Conservation (phyloP, 257 asterid species). For the Paulownia fortunei region DNA sequence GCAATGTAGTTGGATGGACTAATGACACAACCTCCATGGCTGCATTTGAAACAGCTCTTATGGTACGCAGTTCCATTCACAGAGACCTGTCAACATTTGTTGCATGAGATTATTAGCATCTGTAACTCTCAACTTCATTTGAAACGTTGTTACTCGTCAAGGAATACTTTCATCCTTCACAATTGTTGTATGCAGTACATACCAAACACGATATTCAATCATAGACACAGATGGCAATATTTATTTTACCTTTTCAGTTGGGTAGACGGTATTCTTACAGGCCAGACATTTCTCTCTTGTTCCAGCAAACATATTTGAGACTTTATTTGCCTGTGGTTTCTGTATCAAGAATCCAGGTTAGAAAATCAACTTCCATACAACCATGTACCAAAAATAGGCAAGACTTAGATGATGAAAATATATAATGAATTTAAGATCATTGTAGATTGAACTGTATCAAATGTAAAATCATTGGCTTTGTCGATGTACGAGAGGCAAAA, state of each 20-base stretch:
- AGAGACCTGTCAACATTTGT: slow-evolving; percentile 56
- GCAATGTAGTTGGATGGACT: slow-evolving; percentile 94
- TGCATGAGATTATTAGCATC: not conserved
- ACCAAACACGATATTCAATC: not conserved
- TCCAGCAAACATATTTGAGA: slow-evolving; percentile 75
- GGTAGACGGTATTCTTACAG: slow-evolving; percentile 74
- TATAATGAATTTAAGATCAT: not conserved
- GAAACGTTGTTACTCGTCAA: not conserved
- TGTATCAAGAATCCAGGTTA: slow-evolving; percentile 34
- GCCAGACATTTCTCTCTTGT: slow-evolving; percentile 81
- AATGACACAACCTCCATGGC: slow-evolving; percentile 87
- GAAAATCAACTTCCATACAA: not conserved
- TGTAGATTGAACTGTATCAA: not conserved
- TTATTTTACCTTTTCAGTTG: slow-evolving; percentile 87
- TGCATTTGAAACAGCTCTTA: slow-evolving; percentile 91
- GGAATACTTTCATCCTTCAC: not conserved
- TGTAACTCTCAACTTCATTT: not conserved
- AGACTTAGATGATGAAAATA: not conserved
- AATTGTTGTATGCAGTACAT: not conserved
- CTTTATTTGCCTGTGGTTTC: slow-evolving; percentile 72
- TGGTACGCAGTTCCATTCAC: slow-evolving; percentile 91
- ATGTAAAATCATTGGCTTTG: not conserved
- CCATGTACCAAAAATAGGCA: not conserved
- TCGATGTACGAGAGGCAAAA: not conserved
- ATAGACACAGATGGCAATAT: no score